A percentile compares a stretch with the other conserved stretches of the same genome.
phyloP scores from a whole-genome alignment of 2,329 filamentous ascomycete species.

The Colletotrichum horii region DNA sequence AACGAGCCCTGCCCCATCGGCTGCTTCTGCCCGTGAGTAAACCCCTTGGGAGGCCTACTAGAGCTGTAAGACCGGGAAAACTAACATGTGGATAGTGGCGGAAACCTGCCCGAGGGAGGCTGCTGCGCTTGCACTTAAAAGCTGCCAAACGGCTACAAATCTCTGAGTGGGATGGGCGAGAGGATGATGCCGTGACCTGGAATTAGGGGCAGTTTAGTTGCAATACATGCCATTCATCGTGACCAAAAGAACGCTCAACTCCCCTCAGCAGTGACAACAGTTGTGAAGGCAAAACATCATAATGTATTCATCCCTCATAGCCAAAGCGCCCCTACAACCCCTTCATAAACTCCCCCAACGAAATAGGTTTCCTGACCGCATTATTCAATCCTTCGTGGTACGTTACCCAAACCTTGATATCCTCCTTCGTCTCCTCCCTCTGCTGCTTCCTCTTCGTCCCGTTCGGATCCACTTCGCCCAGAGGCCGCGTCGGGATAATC shows the following conservation, averaged over 20 bases:
- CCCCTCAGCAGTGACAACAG: neutral
- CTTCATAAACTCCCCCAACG: constrained; percentile 77
- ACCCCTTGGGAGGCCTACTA: neutral
- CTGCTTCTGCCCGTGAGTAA: constrained; percentile 1
- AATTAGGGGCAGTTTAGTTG: neutral
- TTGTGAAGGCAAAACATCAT: neutral
- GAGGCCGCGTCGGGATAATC: constrained; percentile 55
- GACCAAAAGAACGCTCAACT: neutral
- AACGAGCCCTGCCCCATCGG: neutral
- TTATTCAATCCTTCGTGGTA: constrained; percentile 93
- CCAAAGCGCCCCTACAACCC: constrained; percentile 51
- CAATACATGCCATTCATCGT: neutral
- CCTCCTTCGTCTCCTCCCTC: constrained; percentile 34
- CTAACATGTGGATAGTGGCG: neutral
- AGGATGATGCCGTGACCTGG: neutral
- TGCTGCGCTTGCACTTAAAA: neutral
- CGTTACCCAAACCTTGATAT: constrained; percentile 78
- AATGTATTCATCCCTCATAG: neutral
- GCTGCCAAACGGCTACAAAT: neutral
- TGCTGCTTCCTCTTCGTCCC: constrained; percentile 27
- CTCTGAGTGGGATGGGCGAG: neutral
- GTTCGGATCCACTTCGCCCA: constrained; percentile 47
- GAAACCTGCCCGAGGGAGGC: neutral
- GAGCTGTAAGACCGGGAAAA: neutral
- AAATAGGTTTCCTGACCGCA: constrained; percentile 87